Percentiles rank a stretch among this genome's conserved stretches.
phyloP scores from a whole-genome alignment of 768 basidiomycete genomes.

The Russula sp. region DNA sequence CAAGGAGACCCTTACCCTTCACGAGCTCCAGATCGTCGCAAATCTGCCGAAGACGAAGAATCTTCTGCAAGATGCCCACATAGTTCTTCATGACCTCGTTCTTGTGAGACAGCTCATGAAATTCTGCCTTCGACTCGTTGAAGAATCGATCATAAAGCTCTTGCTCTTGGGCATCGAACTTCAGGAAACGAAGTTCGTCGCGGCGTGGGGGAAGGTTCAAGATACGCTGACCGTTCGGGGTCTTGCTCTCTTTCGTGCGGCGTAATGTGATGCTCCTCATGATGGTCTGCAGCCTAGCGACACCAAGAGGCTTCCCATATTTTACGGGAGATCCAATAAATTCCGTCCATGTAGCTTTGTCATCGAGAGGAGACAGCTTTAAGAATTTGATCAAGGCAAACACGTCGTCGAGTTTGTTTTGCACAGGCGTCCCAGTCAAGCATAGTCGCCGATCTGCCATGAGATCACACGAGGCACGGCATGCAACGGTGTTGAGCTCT shows the following conservation, averaged over 20 bases:
- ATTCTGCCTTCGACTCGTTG: conserved; percentile 86
- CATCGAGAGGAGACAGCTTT: conserved; percentile 85
- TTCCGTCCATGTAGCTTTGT: conserved; percentile 90
- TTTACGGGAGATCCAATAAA: conserved; percentile 92
- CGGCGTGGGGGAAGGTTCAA: conserved; percentile 86
- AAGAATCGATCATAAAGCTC: conserved; percentile 86
- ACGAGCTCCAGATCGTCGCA: conserved; percentile 95
- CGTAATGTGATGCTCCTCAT: conserved; percentile 97
- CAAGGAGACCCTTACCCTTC: conserved; percentile 52
- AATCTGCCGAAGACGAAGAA: conserved; percentile 92
- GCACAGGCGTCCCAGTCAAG: conserved; percentile 96
- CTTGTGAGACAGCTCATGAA: conserved; percentile 77
- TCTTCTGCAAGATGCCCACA: conserved; percentile 94
- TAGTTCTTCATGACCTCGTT: conserved; percentile 98
- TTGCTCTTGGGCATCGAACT: conserved; percentile 78
- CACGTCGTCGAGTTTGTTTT: conserved; percentile 98
- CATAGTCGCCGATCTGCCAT: conserved; percentile 89
- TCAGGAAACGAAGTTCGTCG: conserved; percentile 80
- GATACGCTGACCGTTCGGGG: conserved; percentile 75
- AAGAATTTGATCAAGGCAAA: conserved; percentile 97
- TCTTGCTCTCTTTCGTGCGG: conserved; percentile 88
- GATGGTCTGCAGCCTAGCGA: conserved; percentile 90
- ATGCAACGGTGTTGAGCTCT: conserved; percentile 89
- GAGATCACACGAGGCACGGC: conserved; percentile 92
- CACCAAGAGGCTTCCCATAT: conserved; percentile 81